Percentiles rank a stretch among this genome's conserved stretches.
These are phyloP conservation scores for Penicillium sp. DNA, from an alignment of 2,329 filamentous ascomycete species.

Conservation along the genomic window DNA sequence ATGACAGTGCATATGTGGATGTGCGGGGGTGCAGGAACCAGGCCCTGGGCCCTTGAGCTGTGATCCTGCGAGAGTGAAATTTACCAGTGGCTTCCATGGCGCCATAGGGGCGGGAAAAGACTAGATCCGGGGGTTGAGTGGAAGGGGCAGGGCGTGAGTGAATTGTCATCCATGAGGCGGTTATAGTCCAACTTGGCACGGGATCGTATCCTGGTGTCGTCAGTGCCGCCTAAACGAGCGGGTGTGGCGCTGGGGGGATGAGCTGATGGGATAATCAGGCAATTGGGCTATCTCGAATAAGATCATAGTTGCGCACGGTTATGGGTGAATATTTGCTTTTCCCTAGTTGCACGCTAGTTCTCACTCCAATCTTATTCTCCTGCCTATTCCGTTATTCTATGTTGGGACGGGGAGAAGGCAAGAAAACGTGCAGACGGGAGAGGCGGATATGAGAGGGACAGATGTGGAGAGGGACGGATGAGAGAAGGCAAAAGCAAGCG, in stretches of 20 bases:
- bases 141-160: slow-evolving; percentile 1
- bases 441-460: neutral
- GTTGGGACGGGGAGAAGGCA: neutral
- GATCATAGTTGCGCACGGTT: neutral
- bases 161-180: neutral
- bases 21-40: neutral
- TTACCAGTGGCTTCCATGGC: neutral
- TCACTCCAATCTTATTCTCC: neutral
- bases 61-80: neutral
- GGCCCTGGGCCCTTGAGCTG: too few species aligned
- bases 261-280: slow-evolving; percentile 11
- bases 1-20: neutral
- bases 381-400: neutral
- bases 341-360: neutral
- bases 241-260: slow-evolving; percentile 17
- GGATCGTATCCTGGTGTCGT: neutral
- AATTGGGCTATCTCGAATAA: slow-evolving; percentile 15
- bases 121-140: neutral
- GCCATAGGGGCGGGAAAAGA: neutral
- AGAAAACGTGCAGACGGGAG: neutral
- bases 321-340: neutral
- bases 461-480: neutral
- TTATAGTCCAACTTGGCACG: slow-evolving; percentile 13
- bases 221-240: slow-evolving; percentile 3
- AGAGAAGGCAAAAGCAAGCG: slow-evolving; percentile 5